Evolutionary conservation across 768 basidiomycete species (phyloP), one percentile per base, ranked within the genome.

Genomic region (Lactifluus piperatus): DNA sequence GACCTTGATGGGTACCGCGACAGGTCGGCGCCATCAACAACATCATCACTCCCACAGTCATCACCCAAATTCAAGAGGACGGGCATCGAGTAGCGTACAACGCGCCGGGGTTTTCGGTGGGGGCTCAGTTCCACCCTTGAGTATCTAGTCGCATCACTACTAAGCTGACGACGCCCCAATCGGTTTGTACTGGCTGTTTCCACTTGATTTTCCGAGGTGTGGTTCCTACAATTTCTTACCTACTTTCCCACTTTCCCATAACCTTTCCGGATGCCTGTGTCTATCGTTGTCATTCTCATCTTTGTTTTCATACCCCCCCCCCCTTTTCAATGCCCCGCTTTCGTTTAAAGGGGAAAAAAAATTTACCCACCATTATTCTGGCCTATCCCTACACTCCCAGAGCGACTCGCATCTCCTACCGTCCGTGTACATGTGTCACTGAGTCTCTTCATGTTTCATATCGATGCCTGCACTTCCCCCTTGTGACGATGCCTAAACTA

Each of bases 1-100:
- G 77, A 51, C 57, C 14, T 73, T 71, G 76, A 74, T 68, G 75
- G 73, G 64, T 68, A 79, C 56, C 66, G 60, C 68, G 47, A 54
- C 54, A 13, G 68, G 71, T 39, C 70, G 71, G 50, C 63, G 66
- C 47, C 74, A 78, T 36, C 71, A 71, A 48, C 75, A 76, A 51
- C 78, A 80, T 37, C 78, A 79, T 54, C 77, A 78, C 60, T 73
- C 77, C 47, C 83, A 82, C 63, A 77, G 80, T 14, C 81, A 82
- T 65, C 81, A 83, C 62, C 84, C 86, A 24, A 88, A 88, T 68
- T 71, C 74, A 68, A 87, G 84, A 73, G 72, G 74, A 52, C 78
- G 85, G 43, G 76, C 80, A 55, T 75, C 78, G 47, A 74, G 75
- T 55, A 78, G 83, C 52, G 71, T 76, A 68, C 85, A 88, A 70